phyloP scores from a whole-genome alignment of 352 stramenopile species.

The Phytophthora tentaculata region DNA sequence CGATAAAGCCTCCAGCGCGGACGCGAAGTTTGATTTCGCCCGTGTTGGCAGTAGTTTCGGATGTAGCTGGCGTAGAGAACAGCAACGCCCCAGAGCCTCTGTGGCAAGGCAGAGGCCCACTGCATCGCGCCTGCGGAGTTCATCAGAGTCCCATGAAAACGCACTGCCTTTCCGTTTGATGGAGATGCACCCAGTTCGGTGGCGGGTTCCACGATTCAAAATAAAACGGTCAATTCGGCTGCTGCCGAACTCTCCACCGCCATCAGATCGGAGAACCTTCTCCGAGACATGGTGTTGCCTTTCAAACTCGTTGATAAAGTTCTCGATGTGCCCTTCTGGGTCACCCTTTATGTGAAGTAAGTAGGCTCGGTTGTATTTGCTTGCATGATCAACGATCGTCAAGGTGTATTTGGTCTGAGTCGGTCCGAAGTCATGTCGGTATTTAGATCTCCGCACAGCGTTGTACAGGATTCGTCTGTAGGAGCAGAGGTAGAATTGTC shows the following conservation, averaged over 20 bases:
- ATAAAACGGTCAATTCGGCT: slow-evolving; percentile 10
- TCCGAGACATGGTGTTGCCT: neutral
- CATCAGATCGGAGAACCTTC: slow-evolving; percentile 5
- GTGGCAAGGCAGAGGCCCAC: slow-evolving; percentile 5
- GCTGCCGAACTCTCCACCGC: slow-evolving; percentile 9
- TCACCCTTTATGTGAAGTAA: slow-evolving; percentile 11
- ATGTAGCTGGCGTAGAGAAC: slow-evolving; percentile 17
- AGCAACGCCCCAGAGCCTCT: slow-evolving; percentile 14
- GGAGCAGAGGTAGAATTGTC: slow-evolving; percentile 12
- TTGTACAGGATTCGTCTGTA: slow-evolving; percentile 7
- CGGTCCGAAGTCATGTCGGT: slow-evolving; percentile 11
- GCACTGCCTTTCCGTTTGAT: slow-evolving; percentile 17
- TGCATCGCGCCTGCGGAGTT: slow-evolving; percentile 18
- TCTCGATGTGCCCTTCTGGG: neutral
- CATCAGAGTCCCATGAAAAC: slow-evolving; percentile 17
- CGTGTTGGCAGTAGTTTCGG: slow-evolving; percentile 8
- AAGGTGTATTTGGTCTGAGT: slow-evolving; percentile 8
- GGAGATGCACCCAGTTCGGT: neutral
- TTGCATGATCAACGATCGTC: slow-evolving; percentile 16
- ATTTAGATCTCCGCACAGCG: slow-evolving; percentile 14
- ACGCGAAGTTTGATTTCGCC: slow-evolving; percentile 2
- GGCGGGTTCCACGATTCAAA: slow-evolving; percentile 5
- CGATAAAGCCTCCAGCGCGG: no score
- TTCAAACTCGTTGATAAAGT: slow-evolving; percentile 20
- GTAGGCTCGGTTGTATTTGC: slow-evolving; percentile 11